Percentiles rank a stretch among this genome's conserved stretches.
phyloP scores from a whole-genome alignment of 306 rosid genomes.

The Lathyrus tuberosus region DNA sequence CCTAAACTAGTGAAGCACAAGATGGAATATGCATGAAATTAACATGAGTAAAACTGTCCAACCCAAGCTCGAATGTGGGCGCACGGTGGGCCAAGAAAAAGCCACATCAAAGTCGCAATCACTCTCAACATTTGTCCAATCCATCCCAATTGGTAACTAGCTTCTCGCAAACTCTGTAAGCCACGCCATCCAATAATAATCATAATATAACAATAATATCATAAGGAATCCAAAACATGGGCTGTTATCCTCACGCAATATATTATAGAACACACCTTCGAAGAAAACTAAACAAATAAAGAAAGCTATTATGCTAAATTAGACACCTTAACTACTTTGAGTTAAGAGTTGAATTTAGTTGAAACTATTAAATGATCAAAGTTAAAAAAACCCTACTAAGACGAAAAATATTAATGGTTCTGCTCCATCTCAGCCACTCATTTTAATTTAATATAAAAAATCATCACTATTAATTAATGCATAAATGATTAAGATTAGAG shows the following conservation, averaged over 20 bases:
- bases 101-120: not conserved
- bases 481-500: too few species aligned
- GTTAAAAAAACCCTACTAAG: too few species aligned
- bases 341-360: too few species aligned
- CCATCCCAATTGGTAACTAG: not conserved
- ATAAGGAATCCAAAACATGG: slow-evolving; percentile 3
- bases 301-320: not conserved
- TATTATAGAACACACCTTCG: too few species aligned
- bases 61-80: not conserved
- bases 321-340: not conserved
- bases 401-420: too few species aligned
- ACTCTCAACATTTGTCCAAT: slow-evolving; percentile 9
- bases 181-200: slow-evolving; percentile 4
- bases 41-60: not conserved
- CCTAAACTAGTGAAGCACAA: not conserved
- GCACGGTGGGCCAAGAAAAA: not conserved
- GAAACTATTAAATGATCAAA: not conserved
- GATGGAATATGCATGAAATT: not conserved
- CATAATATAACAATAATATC: not conserved
- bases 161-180: slow-evolving; percentile 7
- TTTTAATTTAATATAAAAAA: too few species aligned
- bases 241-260: slow-evolving; percentile 6
- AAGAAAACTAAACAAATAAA: slow-evolving; percentile 3
- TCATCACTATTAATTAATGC: too few species aligned
- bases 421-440: too few species aligned